Evolutionary conservation across 352 stramenopile genomes (phyloP).

Genomic region (Aphanomyces euteiches): DNA sequence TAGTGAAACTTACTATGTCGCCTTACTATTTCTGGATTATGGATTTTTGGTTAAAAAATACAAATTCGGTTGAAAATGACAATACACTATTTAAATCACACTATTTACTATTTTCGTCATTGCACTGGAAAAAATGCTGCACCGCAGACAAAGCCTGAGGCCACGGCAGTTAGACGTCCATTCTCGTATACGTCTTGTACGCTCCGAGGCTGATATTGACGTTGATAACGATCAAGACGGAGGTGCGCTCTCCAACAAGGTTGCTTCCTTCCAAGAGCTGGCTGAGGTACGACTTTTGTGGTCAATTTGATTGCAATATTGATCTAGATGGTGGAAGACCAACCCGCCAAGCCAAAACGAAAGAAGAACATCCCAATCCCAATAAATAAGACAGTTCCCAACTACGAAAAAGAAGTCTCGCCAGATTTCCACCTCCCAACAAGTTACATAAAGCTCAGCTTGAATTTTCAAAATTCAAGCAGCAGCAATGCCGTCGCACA

Average conservation of each 20-base stretch:
- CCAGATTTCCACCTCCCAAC: slow-evolving; percentile 69
- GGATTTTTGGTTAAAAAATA: no score
- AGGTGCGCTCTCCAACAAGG: slow-evolving; percentile 35
- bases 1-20: no score
- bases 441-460: slow-evolving; percentile 47
- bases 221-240: slow-evolving; percentile 50
- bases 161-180: slow-evolving; percentile 86
- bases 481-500: slow-evolving; percentile 1
- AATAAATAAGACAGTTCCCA: slow-evolving; percentile 60
- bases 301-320: neutral
- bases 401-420: slow-evolving; percentile 63
- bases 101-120: no score
- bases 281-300: slow-evolving; percentile 43
- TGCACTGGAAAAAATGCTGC: neutral
- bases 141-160: slow-evolving; percentile 72
- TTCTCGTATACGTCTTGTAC: slow-evolving; percentile 79
- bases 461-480: slow-evolving; percentile 12
- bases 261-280: slow-evolving; percentile 70
- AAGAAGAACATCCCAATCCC: slow-evolving; percentile 86
- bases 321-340: slow-evolving; percentile 56
- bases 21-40: no score
- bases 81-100: no score
- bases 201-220: slow-evolving; percentile 72
- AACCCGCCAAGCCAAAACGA: slow-evolving; percentile 47
- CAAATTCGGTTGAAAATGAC: no score